Conservation (phyloP, 306 rosid genomes). For the Rosa lucieae region DNA sequence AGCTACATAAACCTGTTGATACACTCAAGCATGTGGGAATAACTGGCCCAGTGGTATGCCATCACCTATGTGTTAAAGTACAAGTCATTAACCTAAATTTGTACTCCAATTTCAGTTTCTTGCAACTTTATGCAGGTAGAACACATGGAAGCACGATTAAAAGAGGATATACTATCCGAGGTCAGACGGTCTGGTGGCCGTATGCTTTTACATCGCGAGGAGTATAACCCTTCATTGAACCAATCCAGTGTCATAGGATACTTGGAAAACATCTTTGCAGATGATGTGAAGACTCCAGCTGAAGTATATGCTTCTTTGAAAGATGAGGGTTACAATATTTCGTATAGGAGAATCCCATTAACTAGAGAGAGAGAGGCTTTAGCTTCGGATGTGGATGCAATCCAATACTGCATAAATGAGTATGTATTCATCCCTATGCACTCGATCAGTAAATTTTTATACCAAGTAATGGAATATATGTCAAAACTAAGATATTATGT, state of each 20-base stretch:
- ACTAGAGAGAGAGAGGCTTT: constrained; percentile 81
- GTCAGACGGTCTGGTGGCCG: constrained; percentile 70
- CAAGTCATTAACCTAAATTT: constrained; percentile 22
- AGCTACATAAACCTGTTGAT: constrained; percentile 84
- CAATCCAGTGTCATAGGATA: constrained; percentile 76
- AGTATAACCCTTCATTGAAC: constrained; percentile 59
- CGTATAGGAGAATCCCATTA: constrained; percentile 69
- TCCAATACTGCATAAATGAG: constrained; percentile 71
- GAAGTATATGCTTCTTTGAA: constrained; percentile 73
- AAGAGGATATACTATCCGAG: constrained; percentile 83
- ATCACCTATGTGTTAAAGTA: constrained; percentile 25
- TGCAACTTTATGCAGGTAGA: constrained; percentile 64
- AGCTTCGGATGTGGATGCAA: constrained; percentile 78
- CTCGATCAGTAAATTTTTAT: not conserved
- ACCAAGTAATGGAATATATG: not conserved
- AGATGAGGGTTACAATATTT: constrained; percentile 62
- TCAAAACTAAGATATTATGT: not conserved
- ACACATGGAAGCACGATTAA: constrained; percentile 80
- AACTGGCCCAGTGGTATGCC: constrained; percentile 79
- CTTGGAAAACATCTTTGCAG: constrained; percentile 70
- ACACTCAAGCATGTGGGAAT: constrained; percentile 87
- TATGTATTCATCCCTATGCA: constrained; percentile 39
- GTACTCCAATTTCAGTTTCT: constrained; percentile 26
- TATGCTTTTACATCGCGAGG: constrained; percentile 86
- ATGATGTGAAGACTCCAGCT: constrained; percentile 82